Conservation (phyloP, 148 eudicot genomes). For the Silene latifolia region DNA sequence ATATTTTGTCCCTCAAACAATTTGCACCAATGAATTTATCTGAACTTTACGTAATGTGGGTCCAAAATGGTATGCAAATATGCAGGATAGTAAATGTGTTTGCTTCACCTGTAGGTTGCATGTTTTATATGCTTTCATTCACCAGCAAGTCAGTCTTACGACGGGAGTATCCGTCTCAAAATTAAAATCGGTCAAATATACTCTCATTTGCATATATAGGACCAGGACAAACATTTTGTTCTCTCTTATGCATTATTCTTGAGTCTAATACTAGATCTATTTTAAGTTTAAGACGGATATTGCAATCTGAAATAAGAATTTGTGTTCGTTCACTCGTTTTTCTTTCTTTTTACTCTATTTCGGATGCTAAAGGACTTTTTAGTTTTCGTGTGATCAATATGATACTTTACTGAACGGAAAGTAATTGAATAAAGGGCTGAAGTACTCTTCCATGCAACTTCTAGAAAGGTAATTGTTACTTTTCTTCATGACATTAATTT, state of each 20-base stretch:
- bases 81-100: not conserved
- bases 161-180: too few species aligned
- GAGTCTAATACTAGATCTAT: too few species aligned
- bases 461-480: not conserved
- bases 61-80: not conserved
- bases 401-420: not conserved
- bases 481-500: too few species aligned
- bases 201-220: too few species aligned
- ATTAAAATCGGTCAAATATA: too few species aligned
- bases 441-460: not conserved
- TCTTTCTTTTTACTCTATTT: not conserved
- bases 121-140: too few species aligned
- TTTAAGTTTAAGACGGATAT: too few species aligned
- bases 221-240: too few species aligned
- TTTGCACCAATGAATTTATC: not conserved
- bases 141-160: too few species aligned
- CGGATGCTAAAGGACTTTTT: not conserved
- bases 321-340: too few species aligned
- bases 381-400: not conserved
- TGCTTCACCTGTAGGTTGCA: not conserved
- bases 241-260: too few species aligned
- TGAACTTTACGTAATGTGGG: not conserved
- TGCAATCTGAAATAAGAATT: too few species aligned
- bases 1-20: not conserved
- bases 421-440: not conserved